Base-by-base conservation (phyloP, 163 green algal species). In the Coccomyxa subellipsoidea region DNA sequence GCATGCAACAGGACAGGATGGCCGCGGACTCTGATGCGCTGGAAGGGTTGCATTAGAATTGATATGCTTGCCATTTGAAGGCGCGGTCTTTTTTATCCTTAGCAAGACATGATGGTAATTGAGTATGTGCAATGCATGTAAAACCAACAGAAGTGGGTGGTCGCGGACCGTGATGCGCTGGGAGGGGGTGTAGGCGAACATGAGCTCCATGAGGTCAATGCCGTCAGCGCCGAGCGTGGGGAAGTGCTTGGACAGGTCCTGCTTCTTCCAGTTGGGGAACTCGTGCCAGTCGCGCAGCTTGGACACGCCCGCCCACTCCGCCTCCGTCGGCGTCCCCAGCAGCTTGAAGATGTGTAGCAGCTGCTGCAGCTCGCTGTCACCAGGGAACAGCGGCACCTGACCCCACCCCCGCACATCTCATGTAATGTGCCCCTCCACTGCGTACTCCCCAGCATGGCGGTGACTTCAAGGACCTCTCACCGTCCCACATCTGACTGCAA, bases 271-370 rank as follows among this genome's bases (percentile, higher is more conserved):
- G 87, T 98, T 92, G 6, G 96, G 96, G 85, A 95, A 99, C 85
- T 99, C 96, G 88, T 99, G 96, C 96, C 96, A 99, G 91, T 99
- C 96, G 7, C 93, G 89, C 54, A 99, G 92, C 84, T 92, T 92
- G 82, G 89, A 95, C n/a, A 99, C 96, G 34, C 95, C 97, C 23
- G 96, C 95, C 97, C 97, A 99, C 54, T 88, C 88, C 5, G 91
- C 82, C 82, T 99, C 96, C 77, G 86, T 93, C 31, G 97, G 97
- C 35, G 97, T 99, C 37, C 96, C 96, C 80, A 99, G 89, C 77
- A 99, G 89, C 90, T 99, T 98, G 93, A 99, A 99, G 86, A 99
- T 98, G 86, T 98, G 95, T 76, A 99, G 90, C 77, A 99, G 92
- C 93, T 99, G 96, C 89, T 99, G 95, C 81, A 98, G 92, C 89